Conservation (phyloP, 805 yeast genomes). For the Pichia phayaonensis region DNA sequence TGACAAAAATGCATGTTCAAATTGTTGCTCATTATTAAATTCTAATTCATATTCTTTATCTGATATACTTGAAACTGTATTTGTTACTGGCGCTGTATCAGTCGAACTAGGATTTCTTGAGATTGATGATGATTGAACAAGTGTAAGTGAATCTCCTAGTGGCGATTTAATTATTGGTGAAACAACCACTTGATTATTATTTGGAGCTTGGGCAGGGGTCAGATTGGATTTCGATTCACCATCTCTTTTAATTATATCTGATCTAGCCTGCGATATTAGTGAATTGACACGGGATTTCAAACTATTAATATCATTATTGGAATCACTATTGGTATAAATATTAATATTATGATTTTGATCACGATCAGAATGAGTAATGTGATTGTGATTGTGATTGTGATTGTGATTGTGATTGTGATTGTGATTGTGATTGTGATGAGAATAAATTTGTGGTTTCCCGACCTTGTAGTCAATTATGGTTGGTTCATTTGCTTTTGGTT, state of each 20-base stretch:
- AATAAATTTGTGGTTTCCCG: not conserved
- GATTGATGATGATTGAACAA: not conserved
- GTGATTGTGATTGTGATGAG: not conserved
- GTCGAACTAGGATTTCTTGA: not conserved
- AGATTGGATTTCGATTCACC: not conserved
- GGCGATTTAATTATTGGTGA: not conserved
- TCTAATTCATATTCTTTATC: slow-evolving; percentile 10
- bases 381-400: no score
- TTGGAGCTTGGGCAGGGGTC: not conserved
- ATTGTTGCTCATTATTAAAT: slow-evolving; percentile 20
- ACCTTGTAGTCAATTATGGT: not conserved
- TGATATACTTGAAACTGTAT: not conserved
- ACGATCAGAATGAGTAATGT: no score
- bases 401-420: not conserved
- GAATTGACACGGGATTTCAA: not conserved
- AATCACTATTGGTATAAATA: not conserved
- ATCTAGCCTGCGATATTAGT: not conserved
- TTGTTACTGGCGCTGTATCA: not conserved
- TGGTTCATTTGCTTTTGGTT: slow-evolving; percentile 27
- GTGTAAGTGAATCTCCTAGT: not conserved
- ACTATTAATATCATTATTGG: not conserved
- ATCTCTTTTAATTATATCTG: not conserved
- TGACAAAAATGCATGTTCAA: slow-evolving; percentile 26
- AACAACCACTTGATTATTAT: no score
- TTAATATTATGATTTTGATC: no score